Percentiles rank a stretch among this genome's conserved stretches.
phyloP scores from a whole-genome alignment of 192 early-diverging fungal genomes.

The Backusella westeae region DNA sequence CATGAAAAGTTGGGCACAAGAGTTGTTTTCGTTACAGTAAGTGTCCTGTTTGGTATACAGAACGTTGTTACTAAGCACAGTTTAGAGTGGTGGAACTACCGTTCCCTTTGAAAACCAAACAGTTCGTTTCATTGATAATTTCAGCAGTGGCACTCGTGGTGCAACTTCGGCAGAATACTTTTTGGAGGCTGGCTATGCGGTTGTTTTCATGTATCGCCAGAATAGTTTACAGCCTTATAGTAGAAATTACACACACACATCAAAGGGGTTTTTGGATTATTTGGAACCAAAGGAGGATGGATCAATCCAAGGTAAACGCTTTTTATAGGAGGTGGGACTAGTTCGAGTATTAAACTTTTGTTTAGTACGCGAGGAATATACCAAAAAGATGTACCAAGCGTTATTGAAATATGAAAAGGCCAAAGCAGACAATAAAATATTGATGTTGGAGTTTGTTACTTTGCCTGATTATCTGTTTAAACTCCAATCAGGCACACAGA shows the following conservation, averaged over 20 bases:
- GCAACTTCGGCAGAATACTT: constrained; percentile 95
- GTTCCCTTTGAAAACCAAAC: constrained; percentile 95
- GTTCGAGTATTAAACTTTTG: background rate
- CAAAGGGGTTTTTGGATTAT: constrained; percentile 78
- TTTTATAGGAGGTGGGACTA: background rate
- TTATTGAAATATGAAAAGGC: constrained; percentile 49
- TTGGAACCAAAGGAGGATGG: constrained; percentile 63
- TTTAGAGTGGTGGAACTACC: constrained; percentile 88
- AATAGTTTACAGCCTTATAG: constrained; percentile 90
- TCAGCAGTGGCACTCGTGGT: constrained; percentile 94
- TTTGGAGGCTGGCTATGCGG: constrained; percentile 85
- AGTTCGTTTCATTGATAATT: constrained; percentile 99
- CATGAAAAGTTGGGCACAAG: constrained; percentile 51
- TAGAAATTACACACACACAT: constrained; percentile 83
- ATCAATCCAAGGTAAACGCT: constrained; percentile 51
- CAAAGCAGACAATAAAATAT: constrained; percentile 58
- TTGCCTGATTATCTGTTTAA: constrained; percentile 92
- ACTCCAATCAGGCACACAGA: constrained; percentile 69
- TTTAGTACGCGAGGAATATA: constrained; percentile 64
- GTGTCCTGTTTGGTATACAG: background rate
- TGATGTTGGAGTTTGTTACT: constrained; percentile 87
- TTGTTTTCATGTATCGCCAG: constrained; percentile 95
- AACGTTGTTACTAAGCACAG: background rate
- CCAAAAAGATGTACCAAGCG: constrained; percentile 60
- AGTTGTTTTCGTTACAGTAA: constrained; percentile 88